Evolutionary conservation across 148 eudicot species (phyloP).

Genomic region (Selenicereus undatus): DNA sequence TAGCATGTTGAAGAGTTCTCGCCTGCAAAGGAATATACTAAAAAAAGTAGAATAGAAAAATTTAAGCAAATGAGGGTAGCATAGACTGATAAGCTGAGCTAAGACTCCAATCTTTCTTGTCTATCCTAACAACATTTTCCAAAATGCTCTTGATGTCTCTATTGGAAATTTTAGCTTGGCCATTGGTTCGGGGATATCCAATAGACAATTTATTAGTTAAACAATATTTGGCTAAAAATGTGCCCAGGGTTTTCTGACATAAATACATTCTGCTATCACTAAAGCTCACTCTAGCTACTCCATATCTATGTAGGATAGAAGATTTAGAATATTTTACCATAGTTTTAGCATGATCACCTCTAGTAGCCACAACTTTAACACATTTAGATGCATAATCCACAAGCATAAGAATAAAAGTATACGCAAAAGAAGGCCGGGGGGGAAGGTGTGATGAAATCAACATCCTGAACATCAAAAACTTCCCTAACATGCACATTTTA

Average conservation of each 20-base stretch:
- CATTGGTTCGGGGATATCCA: constrained; percentile 6
- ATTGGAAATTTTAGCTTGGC: constrained; percentile 12
- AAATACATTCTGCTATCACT: constrained; percentile 4
- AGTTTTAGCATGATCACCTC: no score
- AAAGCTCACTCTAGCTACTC: background rate
- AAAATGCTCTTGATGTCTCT: background rate
- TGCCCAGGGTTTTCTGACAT: background rate
- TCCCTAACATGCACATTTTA: background rate
- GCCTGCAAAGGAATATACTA: no score
- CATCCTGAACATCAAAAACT: background rate
- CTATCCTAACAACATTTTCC: no score
- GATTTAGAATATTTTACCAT: no score
- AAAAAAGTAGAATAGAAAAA: no score
- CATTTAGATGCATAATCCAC: no score
- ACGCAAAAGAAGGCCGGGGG: background rate
- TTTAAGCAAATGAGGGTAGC: no score
- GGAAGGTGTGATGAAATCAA: background rate
- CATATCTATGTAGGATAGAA: no score
- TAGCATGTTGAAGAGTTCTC: no score
- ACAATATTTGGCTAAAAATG: background rate
- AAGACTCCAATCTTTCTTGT: no score
- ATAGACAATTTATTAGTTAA: background rate
- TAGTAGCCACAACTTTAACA: no score
- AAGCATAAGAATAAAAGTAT: background rate
- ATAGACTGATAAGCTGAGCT: no score